Base-by-base conservation (phyloP, 495 filamentous ascomycete genomes). In the Glarea lozoyensis region DNA sequence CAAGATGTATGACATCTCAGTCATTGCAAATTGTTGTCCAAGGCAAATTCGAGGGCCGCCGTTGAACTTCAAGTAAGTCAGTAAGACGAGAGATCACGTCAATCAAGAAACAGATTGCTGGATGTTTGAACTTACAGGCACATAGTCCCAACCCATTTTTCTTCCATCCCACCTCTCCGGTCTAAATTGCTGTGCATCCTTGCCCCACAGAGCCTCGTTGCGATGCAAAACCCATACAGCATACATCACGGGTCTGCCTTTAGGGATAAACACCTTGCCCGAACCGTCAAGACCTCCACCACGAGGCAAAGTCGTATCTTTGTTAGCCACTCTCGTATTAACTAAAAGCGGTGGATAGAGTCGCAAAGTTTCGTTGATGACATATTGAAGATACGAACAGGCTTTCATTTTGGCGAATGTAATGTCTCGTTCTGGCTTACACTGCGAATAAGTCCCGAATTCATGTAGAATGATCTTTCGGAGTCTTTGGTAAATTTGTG, bases 21-120 rank as follows among this genome's bases (percentile, higher is more conserved):
- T 86, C 18, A 92, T 70, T 12, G 85, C 86, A 46, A 66, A 82
- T 73, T 76, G 67, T 76, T 83, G 86, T 12, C 88, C 45, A 18
- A 48, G 29, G 61, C 88, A 95, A 42, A 94, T 89, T 21, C 88
- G 67, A 23, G 72, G 69, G 0, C 76, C 74, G 6, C 75, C 73
- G 48, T 70, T 73, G 49, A 80, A 80, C 31, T 34, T 13, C 4
- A 7, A 6, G 4, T 34, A n/a, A n/a, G n/a, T n/a, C n/a, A n/a
- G n/a, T n/a, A n/a, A n/a, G n/a, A n/a, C n/a, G n/a, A n/a, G n/a
- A n/a, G n/a, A n/a, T n/a, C n/a, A n/a, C n/a, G n/a, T n/a, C n/a
- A n/a, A n/a, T n/a, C n/a, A n/a, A n/a, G n/a, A n/a, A n/a, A n/a
- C n/a, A n/a, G n/a, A n/a, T n/a, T n/a, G n/a, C n/a, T n/a, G n/a